phyloP scores from a whole-genome alignment of 106 monocot genomes.

The Dioscorea dumetorum region DNA sequence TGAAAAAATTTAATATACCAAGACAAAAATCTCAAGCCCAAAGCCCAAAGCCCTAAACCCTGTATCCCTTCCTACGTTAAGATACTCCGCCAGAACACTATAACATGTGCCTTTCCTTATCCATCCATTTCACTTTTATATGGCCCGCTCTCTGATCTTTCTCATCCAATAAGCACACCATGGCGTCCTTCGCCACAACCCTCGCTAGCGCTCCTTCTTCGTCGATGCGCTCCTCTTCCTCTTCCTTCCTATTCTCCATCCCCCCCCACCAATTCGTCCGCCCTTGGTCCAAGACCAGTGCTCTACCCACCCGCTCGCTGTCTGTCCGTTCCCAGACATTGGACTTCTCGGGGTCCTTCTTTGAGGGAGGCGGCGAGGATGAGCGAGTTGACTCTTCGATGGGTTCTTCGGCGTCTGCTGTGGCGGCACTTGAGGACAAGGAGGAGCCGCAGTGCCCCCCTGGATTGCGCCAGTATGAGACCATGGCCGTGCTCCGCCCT shows the following conservation, averaged over 20 bases:
- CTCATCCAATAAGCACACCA: background rate
- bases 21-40: too few relatives aligned
- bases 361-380: conserved; percentile 38
- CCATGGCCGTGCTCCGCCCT: conserved; percentile 86
- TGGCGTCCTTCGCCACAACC: background rate
- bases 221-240: conserved; percentile 11
- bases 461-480: conserved; percentile 83
- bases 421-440: conserved; percentile 42
- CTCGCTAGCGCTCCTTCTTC: conserved; percentile 28
- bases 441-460: conserved; percentile 90
- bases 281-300: too few relatives aligned
- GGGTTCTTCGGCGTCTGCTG: conserved; percentile 27
- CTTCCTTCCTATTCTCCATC: conserved; percentile 4
- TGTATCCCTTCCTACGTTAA: too few relatives aligned
- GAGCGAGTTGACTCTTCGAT: conserved; percentile 2
- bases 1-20: too few relatives aligned
- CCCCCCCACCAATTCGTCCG: background rate
- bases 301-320: too few relatives aligned
- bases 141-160: too few relatives aligned
- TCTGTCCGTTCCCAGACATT: conserved; percentile 34
- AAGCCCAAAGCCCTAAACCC: too few relatives aligned
- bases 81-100: too few relatives aligned
- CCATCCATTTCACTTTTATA: too few relatives aligned
- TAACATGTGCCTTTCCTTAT: too few relatives aligned
- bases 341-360: conserved; percentile 71